Evolutionary conservation across 1,139 yeast species (phyloP).

Genomic region (Geotrichum fermentans): DNA sequence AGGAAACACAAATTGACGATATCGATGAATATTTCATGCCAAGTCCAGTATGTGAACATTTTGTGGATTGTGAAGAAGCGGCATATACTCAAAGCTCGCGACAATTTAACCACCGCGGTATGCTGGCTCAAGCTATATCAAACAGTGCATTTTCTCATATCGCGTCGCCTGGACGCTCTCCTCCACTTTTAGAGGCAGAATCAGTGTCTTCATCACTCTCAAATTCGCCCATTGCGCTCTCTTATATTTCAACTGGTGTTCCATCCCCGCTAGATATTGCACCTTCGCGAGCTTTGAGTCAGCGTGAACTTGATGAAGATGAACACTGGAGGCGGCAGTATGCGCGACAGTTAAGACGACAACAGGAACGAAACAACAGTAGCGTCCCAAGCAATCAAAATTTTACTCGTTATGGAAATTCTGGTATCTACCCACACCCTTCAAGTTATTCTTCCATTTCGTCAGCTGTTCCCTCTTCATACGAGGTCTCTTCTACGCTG

Average conservation of each 20-base stretch:
- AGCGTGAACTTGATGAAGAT: conserved; percentile 3
- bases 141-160: not conserved
- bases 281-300: not conserved
- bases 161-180: not conserved
- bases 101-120: conserved; percentile 6
- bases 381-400: not conserved
- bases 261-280: conserved; percentile 2
- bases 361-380: conserved; percentile 9
- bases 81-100: not conserved
- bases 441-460: not conserved
- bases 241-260: not conserved
- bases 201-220: conserved; percentile 1
- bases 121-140: conserved; percentile 6
- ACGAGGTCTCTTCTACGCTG: not conserved
- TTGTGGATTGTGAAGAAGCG: not conserved
- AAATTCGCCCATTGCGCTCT: not conserved
- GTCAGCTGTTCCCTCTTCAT: not conserved
- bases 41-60: conserved; percentile 4
- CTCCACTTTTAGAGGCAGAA: conserved; percentile 4
- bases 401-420: not conserved
- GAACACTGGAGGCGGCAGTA: conserved; percentile 13
- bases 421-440: not conserved
- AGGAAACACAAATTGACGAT: not conserved
- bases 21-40: conserved; percentile 8
- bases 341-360: conserved; percentile 6